Evolutionary conservation across 805 yeast genomes (phyloP).

Genomic region (Candida hispaniensis): DNA sequence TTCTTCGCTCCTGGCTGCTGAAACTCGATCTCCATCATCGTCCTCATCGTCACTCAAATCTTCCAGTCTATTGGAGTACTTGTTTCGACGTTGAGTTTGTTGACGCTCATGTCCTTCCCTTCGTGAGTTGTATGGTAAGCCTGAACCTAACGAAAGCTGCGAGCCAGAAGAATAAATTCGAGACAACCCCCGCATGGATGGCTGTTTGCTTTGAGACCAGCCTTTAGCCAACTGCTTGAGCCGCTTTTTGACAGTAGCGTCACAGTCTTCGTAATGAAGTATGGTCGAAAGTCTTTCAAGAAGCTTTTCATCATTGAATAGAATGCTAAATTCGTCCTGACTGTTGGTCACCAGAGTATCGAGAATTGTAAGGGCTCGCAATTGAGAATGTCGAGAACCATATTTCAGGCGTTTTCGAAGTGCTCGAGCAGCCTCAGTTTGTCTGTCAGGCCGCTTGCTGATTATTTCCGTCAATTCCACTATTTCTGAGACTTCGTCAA

Average conservation of each 20-base stretch:
- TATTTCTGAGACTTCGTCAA: slow-evolving; percentile 38
- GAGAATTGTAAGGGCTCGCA: slow-evolving; percentile 53
- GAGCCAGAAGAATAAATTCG: too few relatives aligned
- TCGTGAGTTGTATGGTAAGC: too few relatives aligned
- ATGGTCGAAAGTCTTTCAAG: slow-evolving; percentile 50
- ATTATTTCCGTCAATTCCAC: slow-evolving; percentile 50
- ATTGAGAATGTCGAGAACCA: slow-evolving; percentile 56
- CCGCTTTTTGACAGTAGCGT: slow-evolving; percentile 37
- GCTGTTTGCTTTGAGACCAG: slow-evolving; percentile 47
- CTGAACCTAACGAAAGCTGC: too few relatives aligned
- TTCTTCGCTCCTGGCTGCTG: too few relatives aligned
- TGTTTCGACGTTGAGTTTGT: not conserved
- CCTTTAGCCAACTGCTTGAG: slow-evolving; percentile 43
- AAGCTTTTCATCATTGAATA: slow-evolving; percentile 61
- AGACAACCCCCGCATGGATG: too few relatives aligned
- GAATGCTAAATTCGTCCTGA: slow-evolving; percentile 28
- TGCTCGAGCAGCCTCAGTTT: slow-evolving; percentile 82
- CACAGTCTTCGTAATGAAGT: slow-evolving; percentile 37
- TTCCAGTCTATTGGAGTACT: slow-evolving; percentile 12
- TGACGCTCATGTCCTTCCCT: not conserved
- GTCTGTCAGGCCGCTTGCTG: slow-evolving; percentile 33
- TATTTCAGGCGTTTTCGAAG: slow-evolving; percentile 80
- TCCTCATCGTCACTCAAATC: slow-evolving; percentile 9
- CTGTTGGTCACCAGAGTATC: slow-evolving; percentile 54
- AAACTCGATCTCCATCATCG: too few relatives aligned